These are phyloP conservation scores for Penicillium aurantiogriseum DNA, from an alignment of 2,329 filamentous ascomycete genomes.

Conservation along the genomic window DNA sequence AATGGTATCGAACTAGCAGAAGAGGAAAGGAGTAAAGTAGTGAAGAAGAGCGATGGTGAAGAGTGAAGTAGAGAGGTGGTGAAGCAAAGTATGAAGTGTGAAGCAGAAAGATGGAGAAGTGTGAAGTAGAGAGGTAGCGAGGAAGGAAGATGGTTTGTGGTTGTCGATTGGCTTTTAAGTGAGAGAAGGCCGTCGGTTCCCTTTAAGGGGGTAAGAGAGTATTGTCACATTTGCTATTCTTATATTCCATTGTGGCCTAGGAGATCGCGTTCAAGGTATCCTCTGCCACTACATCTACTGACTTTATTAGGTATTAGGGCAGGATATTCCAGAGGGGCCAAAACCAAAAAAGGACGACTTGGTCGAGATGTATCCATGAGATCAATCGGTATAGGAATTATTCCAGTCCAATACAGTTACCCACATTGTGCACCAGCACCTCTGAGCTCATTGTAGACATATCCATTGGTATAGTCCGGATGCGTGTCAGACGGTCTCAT, in stretches of 20 bases:
- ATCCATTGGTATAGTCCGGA: background rate
- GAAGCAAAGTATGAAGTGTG: background rate
- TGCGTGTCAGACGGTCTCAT: background rate
- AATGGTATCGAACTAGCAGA: background rate
- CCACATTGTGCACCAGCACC: background rate
- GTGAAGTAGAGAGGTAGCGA: background rate
- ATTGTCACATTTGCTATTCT: background rate
- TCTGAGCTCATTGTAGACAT: background rate
- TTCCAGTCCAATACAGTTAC: no score
- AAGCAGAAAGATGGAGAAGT: no score
- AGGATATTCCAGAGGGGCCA: background rate
- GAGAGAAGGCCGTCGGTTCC: background rate
- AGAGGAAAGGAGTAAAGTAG: rapidly evolving
- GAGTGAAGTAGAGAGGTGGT: background rate
- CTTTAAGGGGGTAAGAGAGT: no score
- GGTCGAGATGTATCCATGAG: background rate
- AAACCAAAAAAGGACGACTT: no score
- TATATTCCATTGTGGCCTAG: background rate
- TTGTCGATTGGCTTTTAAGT: background rate
- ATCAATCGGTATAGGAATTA: background rate
- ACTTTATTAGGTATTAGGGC: background rate
- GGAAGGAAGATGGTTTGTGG: background rate
- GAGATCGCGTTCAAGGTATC: no score
- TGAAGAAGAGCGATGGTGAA: background rate
- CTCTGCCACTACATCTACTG: background rate